Base-by-base conservation (phyloP, 805 yeast genomes). In the Zygoascus biomembranicola region DNA sequence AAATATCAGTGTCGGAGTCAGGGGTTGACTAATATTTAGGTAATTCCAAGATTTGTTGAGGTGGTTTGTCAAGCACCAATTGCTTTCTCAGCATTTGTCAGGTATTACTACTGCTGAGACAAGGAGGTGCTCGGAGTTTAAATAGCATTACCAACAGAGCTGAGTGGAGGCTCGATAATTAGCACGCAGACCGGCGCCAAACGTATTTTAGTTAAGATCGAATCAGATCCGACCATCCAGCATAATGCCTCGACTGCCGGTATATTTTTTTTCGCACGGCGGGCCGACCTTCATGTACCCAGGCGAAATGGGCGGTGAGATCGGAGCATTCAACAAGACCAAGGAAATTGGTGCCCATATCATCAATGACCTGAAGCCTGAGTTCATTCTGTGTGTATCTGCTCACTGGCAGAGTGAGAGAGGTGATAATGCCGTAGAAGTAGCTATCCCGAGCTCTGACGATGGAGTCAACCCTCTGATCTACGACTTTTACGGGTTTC, bases 401-500 rank as follows among this genome's bases (percentile, higher is more conserved):
- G 95, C 90, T 0, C 95, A 87, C 66, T 87, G 90, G 90, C 85
- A 85, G 66, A 50, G 59, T n/a, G 51, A 48, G 10, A 16, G 18
- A 26, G 42, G 43, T 4, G 9, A n/a, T 13, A n/a, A 28, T 28
- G 16, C 37, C 3, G 52, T 54, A n/a, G 52, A 52, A 28, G 50
- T 54, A 10, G 54, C 53, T 19, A 32, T 54, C 9, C 54, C 56
- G 32, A 16, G 26, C 8, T 5, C 49, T 16, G n/a, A 16, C 14
- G 48, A 46, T 11, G 64, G 67, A 5, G 83, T 79, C 59, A 81
- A 84, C 59, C 73, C 73, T 31, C 69, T 87, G 57, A 77, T 85
- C 52, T 87, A 87, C 65, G 95, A 87, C 64, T 87, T 86, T 61
- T 79, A 77, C 61, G 87, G 87, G 4, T 87, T 87, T 64, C 92